Evolutionary conservation across 257 asterid species (phyloP), one percentile per base, ranked within the genome.

Genomic region (Gynochthodes officinalis): DNA sequence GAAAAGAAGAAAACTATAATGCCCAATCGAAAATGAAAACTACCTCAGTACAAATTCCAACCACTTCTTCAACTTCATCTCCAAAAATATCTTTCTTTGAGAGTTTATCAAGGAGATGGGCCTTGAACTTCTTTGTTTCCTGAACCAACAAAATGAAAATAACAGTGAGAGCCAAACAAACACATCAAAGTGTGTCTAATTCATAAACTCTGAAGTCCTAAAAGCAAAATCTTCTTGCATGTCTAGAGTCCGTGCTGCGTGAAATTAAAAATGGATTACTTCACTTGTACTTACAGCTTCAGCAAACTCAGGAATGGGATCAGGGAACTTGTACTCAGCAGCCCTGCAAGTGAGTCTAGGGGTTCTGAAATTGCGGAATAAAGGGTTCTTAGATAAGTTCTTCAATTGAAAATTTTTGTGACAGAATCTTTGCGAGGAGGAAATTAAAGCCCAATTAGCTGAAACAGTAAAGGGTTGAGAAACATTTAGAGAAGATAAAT

Each of bases 261-360:
- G 11, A 27, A 72, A 33, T 14, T 13, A 18, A 18, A 59, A 75
- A 30, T 35, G 53, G 69, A 66, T 27, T 7, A 21, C 2, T 19
- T 37, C 6, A 63, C 18, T n/a, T 33, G 28, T 35, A 79, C 91
- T 83, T 43, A 90, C 98, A 62, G 96, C 82, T 58, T 88, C 94
- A 67, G 98, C 97, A 54, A 93, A 93, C 81, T 93, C 98, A 7
- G 98, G 98, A 76, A 93, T 88, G 32, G 97, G 98, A 83, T 93
- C 97, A 1, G 96, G 98, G 75, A 93, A 90, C 81, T 90, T 88
- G 87, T 89, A 87, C 81, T 94, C 97, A 50, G 89, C 96, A 55
- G 96, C 97, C 72, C 84, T 74, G 82, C 96, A 87, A 76, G 81
- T 83, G 69, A 89, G 67, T 65, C 61, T 77, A 40, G 75, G 39